Conservation (phyloP, 2,329 filamentous ascomycete species). For the Verticillium alfalfae region DNA sequence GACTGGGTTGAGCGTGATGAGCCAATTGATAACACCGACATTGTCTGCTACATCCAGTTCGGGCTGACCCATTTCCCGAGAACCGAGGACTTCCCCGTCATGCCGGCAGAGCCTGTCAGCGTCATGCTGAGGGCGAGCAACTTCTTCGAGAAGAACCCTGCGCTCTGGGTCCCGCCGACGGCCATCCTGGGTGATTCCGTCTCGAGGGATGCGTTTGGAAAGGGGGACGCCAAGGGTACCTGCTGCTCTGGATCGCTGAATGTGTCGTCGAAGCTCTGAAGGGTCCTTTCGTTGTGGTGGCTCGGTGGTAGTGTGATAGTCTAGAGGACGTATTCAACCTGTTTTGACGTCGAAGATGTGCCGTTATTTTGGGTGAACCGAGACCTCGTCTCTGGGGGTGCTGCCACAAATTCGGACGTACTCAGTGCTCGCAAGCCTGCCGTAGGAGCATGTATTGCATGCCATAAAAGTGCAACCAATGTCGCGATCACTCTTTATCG, state of each 20-base stretch:
- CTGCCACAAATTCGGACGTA: too few relatives aligned
- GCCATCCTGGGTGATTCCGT: not conserved
- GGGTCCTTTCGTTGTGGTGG: not conserved
- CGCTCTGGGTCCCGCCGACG: slow-evolving; percentile 22
- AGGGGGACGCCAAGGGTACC: not conserved
- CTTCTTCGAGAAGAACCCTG: slow-evolving; percentile 46
- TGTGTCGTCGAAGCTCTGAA: not conserved
- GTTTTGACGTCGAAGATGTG: too few relatives aligned
- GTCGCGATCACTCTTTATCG: too few relatives aligned
- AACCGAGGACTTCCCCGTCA: slow-evolving; percentile 54
- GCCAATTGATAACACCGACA: slow-evolving; percentile 38
- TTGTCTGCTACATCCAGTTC: slow-evolving; percentile 40
- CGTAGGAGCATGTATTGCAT: too few relatives aligned
- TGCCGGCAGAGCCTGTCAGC: slow-evolving; percentile 51
- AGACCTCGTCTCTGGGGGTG: too few relatives aligned
- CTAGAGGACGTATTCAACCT: not conserved
- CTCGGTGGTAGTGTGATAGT: not conserved
- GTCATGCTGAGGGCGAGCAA: slow-evolving; percentile 42
- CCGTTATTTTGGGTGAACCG: too few relatives aligned
- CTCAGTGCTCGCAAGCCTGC: too few relatives aligned
- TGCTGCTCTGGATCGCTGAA: not conserved
- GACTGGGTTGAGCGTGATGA: slow-evolving; percentile 33
- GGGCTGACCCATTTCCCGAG: slow-evolving; percentile 51
- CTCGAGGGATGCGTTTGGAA: not conserved
- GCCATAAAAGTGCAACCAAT: too few relatives aligned